Evolutionary conservation across 495 filamentous ascomycete species (phyloP), one percentile per base, ranked within the genome.

Genomic region (Neurospora hispaniola): DNA sequence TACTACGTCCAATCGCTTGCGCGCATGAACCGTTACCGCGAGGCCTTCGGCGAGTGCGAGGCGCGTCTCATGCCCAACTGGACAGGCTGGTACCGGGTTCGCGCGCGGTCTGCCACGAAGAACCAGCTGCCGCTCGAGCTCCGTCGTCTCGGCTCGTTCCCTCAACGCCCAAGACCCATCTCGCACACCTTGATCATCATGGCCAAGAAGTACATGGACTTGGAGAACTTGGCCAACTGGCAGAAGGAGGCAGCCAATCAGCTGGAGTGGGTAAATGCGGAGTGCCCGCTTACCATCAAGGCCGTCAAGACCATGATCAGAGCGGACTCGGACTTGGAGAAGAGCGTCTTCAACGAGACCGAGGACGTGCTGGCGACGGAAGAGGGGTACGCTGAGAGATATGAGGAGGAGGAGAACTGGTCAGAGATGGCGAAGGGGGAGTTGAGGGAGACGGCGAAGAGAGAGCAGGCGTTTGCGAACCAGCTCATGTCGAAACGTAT

Each of bases 41-140:
- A 80, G 35, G 92, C 93, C 46, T 96, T 96, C 78, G 70, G 77
- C 41, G 75, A 88, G 27, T 94, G 91, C 81, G 94, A 97, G 81
- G 74, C 82, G 14, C 85, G 89, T 42, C 88, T 97, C 72, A 94
- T 95, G 88, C 87, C 87, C 6, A 83, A 87, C 59, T 96, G 92
- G 86, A 85, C 85, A 4, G 92, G 92, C 27, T 97, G 94, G 94
- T 74, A 71, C 14, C 44, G 71, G 3, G 76, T 76, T 39, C 81
- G 80, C 8, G 48, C 14, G 7, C 73, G 40, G 23, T 72, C 75
- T 27, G 71, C 73, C 35, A 20, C 73, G 46, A 74, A 74, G 71
- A 74, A 71, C 71, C 69, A 73, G 35, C 69, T 85, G 20, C 77
- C 84, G 16, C 78, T 84, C 10, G 80, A 82, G 69, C 39, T 75